These are phyloP conservation scores for Nannochloropsis gaditana DNA, from an alignment of 108 stramenopile genomes.

Conservation along the genomic window DNA sequence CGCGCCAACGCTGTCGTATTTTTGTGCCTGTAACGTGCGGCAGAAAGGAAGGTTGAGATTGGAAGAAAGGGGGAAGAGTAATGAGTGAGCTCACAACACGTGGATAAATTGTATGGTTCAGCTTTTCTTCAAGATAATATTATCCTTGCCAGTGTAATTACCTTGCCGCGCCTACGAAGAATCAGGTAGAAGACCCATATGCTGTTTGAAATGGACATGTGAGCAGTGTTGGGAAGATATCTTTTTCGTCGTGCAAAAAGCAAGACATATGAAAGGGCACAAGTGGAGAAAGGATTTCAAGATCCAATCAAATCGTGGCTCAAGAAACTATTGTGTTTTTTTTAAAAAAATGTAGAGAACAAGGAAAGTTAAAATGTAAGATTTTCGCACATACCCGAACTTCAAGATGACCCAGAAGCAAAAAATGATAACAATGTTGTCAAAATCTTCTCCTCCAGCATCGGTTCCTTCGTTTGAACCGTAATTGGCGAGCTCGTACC, in stretches of 20 bases:
- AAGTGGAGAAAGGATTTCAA: too few relatives aligned
- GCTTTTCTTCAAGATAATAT: not conserved
- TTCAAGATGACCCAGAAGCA: not conserved
- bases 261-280: too few relatives aligned
- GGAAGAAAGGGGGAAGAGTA: not conserved
- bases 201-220: not conserved
- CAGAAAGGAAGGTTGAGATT: not conserved
- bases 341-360: too few relatives aligned
- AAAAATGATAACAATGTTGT: not conserved
- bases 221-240: too few relatives aligned
- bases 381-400: not conserved
- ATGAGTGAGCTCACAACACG: not conserved
- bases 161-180: not conserved
- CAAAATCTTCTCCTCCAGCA: not conserved
- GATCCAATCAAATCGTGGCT: too few relatives aligned
- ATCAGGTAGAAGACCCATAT: not conserved
- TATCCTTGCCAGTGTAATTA: not conserved
- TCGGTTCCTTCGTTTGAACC: not conserved
- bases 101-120: not conserved
- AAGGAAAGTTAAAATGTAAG: too few relatives aligned
- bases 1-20: not conserved
- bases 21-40: not conserved
- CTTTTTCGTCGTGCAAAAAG: too few relatives aligned
- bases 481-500: slow-evolving; percentile 10
- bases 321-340: too few relatives aligned